phyloP scores from a whole-genome alignment of 306 rosid species.

The Malus fusca region DNA sequence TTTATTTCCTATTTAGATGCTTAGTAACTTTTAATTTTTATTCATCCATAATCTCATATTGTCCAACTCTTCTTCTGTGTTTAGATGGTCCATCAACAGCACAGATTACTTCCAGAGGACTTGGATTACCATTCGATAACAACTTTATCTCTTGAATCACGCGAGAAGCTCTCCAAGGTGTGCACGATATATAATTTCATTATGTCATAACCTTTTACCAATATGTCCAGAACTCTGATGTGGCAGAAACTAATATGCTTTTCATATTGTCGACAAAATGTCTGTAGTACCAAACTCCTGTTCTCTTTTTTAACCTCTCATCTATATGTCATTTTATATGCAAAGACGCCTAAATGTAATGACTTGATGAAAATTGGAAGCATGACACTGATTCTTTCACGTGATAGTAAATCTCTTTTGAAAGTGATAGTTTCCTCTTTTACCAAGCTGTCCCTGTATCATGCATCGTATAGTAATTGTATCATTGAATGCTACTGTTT shows the following conservation, averaged over 20 bases:
- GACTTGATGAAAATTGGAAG: neutral
- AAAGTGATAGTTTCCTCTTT: neutral
- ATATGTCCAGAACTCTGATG: neutral
- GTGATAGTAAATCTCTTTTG: neutral
- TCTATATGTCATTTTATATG: neutral
- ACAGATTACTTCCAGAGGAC: conserved; percentile 76
- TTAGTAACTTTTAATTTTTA: neutral
- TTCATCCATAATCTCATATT: neutral
- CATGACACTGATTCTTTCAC: neutral
- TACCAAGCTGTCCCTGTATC: neutral
- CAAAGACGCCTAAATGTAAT: neutral
- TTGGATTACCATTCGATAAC: conserved; percentile 79
- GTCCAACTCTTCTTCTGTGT: conserved; percentile 15
- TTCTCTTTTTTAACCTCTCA: neutral
- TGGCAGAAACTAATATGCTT: neutral
- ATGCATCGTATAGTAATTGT: neutral
- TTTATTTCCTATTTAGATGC: neutral
- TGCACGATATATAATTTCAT: conserved; percentile 2
- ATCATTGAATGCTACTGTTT: neutral
- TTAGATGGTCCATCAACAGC: conserved; percentile 83
- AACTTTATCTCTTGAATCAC: conserved; percentile 80
- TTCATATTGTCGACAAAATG: neutral
- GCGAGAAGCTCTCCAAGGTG: conserved; percentile 92
- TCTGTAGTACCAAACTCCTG: neutral
- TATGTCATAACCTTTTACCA: neutral